phyloP scores from a whole-genome alignment of 768 basidiomycete species.

The Multifurca ochricompacta region DNA sequence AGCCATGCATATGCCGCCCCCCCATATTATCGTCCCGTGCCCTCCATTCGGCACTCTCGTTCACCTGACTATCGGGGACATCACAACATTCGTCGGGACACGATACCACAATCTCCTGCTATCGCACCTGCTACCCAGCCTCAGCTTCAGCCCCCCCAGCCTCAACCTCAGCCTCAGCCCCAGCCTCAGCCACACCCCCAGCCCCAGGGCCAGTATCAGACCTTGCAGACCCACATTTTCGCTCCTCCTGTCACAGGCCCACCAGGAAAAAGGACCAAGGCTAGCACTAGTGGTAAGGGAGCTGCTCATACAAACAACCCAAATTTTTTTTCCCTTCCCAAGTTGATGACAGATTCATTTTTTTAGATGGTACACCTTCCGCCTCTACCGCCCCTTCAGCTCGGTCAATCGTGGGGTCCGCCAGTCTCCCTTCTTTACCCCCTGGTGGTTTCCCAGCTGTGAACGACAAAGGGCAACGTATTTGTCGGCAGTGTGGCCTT shows the following conservation, averaged over 20 bases:
- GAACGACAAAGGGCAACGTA: conserved; percentile 47
- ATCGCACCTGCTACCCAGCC: conserved; percentile 21
- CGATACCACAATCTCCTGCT: conserved; percentile 6
- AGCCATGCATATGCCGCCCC: conserved; percentile 27
- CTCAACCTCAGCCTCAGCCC: conserved; percentile 23
- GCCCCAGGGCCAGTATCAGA: conserved; percentile 33
- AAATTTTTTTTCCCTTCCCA: too few relatives aligned
- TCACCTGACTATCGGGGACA: conserved; percentile 12
- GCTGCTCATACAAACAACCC: too few relatives aligned
- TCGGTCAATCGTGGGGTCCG: conserved; percentile 16
- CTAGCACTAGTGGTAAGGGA: conserved; percentile 26
- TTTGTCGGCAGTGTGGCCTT: conserved; percentile 63
- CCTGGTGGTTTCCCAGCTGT: conserved; percentile 29
- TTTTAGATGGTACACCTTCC: not conserved
- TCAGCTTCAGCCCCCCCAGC: conserved; percentile 13
- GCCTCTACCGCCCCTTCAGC: conserved; percentile 7
- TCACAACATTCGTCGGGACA: conserved; percentile 6
- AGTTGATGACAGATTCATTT: too few relatives aligned
- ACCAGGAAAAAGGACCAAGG: conserved; percentile 59
- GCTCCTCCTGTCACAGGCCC: conserved; percentile 68
- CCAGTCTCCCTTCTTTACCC: conserved; percentile 23
- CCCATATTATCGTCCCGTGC: conserved; percentile 20
- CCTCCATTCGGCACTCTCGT: conserved; percentile 10
- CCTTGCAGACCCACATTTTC: conserved; percentile 62
- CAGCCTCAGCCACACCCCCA: conserved; percentile 22